Evolutionary conservation across 2,329 filamentous ascomycete genomes (phyloP).

Genomic region (Plenodomus biglobosus): DNA sequence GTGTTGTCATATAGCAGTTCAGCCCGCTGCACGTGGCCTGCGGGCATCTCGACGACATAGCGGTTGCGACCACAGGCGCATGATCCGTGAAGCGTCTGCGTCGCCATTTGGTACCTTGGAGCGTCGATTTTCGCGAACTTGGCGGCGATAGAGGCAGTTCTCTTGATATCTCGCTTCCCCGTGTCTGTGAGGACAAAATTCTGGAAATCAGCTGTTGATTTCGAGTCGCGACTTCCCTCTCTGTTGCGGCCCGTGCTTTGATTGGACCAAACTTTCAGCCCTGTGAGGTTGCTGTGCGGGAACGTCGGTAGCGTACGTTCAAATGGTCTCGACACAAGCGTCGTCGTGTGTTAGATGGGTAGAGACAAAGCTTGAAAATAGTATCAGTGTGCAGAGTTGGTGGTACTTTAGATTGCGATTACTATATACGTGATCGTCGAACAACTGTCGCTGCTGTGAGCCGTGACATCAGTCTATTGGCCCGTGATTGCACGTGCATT

Average conservation of each 20-base stretch:
- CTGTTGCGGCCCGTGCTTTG: conserved; percentile 9
- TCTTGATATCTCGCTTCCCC: too few species aligned
- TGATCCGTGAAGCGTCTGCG: conserved; percentile 66
- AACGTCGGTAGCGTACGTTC: too few species aligned
- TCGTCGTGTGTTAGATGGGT: too few species aligned
- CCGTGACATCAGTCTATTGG: not conserved
- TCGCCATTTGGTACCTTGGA: conserved; percentile 26
- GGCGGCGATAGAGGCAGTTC: not conserved
- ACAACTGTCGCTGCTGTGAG: too few species aligned
- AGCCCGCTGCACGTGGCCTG: conserved; percentile 65
- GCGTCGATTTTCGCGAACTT: not conserved
- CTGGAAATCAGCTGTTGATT: conserved; percentile 7
- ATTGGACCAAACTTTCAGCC: conserved; percentile 9
- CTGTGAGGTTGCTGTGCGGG: conserved; percentile 1
- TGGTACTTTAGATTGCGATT: too few species aligned
- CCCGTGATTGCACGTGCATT: not conserved
- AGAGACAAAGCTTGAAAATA: too few species aligned
- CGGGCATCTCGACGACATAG: conserved; percentile 73
- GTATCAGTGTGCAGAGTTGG: too few species aligned
- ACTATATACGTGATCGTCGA: too few species aligned
- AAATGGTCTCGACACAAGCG: too few species aligned
- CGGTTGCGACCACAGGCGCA: conserved; percentile 86
- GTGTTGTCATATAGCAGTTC: conserved; percentile 65
- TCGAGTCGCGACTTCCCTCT: conserved; percentile 8
- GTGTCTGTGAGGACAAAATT: conserved; percentile 9